phyloP scores from a whole-genome alignment of 768 basidiomycete genomes.

The Rhodotorula kratochvilovae region DNA sequence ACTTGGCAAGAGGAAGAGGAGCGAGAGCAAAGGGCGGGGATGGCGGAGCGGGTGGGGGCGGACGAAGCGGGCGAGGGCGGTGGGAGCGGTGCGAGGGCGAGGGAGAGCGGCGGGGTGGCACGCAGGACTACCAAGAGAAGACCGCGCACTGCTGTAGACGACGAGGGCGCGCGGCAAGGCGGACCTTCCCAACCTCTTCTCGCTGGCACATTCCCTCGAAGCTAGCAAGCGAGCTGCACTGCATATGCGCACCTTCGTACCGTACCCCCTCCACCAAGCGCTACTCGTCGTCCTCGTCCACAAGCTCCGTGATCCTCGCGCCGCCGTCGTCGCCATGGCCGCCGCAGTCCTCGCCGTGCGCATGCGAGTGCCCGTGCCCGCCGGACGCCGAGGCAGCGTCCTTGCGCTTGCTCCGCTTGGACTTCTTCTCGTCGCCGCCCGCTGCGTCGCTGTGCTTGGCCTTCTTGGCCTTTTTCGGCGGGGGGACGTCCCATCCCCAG shows the following conservation, averaged over 20 bases:
- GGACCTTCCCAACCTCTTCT: no score
- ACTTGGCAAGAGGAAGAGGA: background rate
- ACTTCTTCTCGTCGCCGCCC: background rate
- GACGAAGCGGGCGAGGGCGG: background rate
- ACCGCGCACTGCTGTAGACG: no score
- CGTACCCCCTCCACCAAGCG: no score
- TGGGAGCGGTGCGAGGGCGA: no score
- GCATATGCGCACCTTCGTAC: no score
- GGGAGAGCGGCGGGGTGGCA: no score
- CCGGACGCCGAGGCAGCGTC: background rate
- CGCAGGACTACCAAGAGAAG: no score
- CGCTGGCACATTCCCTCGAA: no score
- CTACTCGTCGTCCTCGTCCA: slow-evolving; percentile 8
- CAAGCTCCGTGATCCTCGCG: background rate
- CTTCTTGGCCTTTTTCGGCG: slow-evolving; percentile 53
- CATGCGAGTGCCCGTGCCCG: background rate
- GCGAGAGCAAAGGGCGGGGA: background rate
- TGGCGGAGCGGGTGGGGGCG: slow-evolving; percentile 1
- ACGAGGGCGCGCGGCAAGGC: no score
- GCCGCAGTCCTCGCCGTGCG: background rate
- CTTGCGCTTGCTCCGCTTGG: background rate
- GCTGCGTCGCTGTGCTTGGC: background rate
- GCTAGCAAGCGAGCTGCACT: background rate
- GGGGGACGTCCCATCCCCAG: slow-evolving; percentile 91
- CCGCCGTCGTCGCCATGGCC: background rate